phyloP scores from a whole-genome alignment of 306 rosid species.

The Mimosa pudica region DNA sequence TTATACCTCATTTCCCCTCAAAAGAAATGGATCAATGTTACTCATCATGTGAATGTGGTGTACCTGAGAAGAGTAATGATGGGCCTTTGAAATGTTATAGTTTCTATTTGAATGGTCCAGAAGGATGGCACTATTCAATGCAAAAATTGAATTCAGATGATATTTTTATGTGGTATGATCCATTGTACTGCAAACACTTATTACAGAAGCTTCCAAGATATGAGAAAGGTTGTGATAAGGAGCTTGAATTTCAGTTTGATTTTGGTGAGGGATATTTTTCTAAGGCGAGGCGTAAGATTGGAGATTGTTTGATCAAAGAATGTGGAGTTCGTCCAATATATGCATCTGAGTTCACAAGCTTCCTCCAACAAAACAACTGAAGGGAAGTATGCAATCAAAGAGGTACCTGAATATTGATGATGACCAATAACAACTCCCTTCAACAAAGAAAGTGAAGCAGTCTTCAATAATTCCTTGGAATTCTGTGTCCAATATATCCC shows the following conservation, averaged over 20 bases:
- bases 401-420: neutral
- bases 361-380: neutral
- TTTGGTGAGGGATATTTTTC: neutral
- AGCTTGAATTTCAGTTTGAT: neutral
- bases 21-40: neutral
- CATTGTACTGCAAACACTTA: neutral
- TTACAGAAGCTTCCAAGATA: neutral
- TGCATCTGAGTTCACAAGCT: neutral
- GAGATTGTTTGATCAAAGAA: neutral
- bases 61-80: neutral
- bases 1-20: neutral
- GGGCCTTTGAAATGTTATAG: accelerated
- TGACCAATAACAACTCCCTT: neutral
- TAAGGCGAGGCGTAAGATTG: neutral
- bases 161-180: neutral
- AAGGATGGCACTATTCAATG: neutral
- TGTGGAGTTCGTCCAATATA: constrained; percentile 6
- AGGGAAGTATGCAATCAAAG: neutral
- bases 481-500: neutral
- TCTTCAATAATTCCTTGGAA: neutral
- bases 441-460: neutral
- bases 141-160: neutral
- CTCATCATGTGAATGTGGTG: neutral
- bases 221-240: neutral
- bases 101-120: neutral